Percentiles rank a stretch among this genome's conserved stretches.
phyloP scores from a whole-genome alignment of 495 filamentous ascomycete species.

The Xylaria scruposa region DNA sequence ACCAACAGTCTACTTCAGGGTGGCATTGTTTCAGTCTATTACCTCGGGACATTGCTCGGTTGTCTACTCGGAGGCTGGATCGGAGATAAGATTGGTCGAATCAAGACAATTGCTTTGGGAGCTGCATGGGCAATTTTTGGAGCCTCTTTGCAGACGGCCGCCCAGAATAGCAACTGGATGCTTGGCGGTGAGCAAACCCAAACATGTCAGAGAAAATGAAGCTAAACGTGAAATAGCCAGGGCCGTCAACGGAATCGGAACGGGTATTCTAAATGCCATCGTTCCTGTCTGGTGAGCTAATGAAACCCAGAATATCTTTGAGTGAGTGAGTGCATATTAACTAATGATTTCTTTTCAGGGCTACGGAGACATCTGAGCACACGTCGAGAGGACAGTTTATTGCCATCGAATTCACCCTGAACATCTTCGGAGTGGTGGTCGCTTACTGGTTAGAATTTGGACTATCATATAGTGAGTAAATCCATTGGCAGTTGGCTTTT shows the following conservation, averaged over 20 bases:
- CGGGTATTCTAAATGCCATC: constrained; percentile 74
- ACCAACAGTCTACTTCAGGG: constrained; percentile 70
- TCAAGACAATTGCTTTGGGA: constrained; percentile 66
- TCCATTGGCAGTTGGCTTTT: not conserved
- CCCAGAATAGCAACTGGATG: constrained; percentile 75
- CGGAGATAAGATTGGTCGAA: constrained; percentile 66
- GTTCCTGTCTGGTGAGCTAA: constrained; percentile 64
- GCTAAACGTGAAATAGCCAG: constrained; percentile 54
- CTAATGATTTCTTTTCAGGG: constrained; percentile 37
- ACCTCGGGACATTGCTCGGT: constrained; percentile 70
- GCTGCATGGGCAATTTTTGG: constrained; percentile 64
- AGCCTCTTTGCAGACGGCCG: constrained; percentile 65
- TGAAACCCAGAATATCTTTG: not conserved
- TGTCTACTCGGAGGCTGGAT: constrained; percentile 66
- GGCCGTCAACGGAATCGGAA: constrained; percentile 72
- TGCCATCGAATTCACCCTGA: constrained; percentile 75
- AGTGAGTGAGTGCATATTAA: not conserved
- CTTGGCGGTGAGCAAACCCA: constrained; percentile 59
- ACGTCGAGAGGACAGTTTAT: constrained; percentile 74
- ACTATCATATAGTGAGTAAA: constrained; percentile 47
- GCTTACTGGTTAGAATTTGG: constrained; percentile 78
- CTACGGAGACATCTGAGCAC: constrained; percentile 71
- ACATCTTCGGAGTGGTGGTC: constrained; percentile 76
- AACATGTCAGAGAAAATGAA: not conserved
- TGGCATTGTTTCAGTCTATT: constrained; percentile 74